These are phyloP conservation scores for Parasarocladium wereldwijsianum DNA, from an alignment of 2,329 filamentous ascomycete species.

Conservation along the genomic window DNA sequence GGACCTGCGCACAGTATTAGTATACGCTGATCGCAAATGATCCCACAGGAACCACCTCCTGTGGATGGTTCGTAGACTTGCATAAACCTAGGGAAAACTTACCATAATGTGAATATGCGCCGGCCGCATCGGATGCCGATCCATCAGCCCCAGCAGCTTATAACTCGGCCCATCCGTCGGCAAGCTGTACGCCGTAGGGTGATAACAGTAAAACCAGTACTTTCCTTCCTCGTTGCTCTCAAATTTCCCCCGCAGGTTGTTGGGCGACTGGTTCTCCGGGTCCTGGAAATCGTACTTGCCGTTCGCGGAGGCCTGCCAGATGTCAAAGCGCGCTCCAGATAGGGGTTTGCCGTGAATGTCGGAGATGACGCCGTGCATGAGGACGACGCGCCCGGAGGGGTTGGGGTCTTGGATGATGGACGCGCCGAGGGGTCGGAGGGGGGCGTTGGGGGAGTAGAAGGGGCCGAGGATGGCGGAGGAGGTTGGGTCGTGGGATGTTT, in stretches of 20 bases:
- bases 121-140: conserved; percentile 31
- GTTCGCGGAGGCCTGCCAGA: conserved; percentile 66
- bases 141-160: conserved; percentile 28
- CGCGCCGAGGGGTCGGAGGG: conserved; percentile 53
- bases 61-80: no score
- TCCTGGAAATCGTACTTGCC: conserved; percentile 68
- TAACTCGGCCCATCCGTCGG: conserved; percentile 43
- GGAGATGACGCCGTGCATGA: conserved; percentile 55
- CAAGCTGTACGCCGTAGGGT: conserved; percentile 59
- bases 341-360: conserved; percentile 55
- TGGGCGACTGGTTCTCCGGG: conserved; percentile 52
- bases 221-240: conserved; percentile 53
- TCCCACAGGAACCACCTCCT: no score
- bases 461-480: conserved; percentile 63
- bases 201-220: conserved; percentile 61
- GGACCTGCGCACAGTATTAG: conserved; percentile 19
- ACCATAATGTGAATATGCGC: conserved; percentile 38
- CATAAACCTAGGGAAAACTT: no score
- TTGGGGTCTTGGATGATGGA: conserved; percentile 49
- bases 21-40: conserved; percentile 4
- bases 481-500: conserved; percentile 48
- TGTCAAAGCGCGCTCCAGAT: conserved; percentile 54
- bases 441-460: conserved; percentile 64
- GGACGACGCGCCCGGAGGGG: conserved; percentile 42
- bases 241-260: conserved; percentile 69